Evolutionary conservation across 2,329 filamentous ascomycete genomes (phyloP).

Genomic region (Cercospora nicotianae): DNA sequence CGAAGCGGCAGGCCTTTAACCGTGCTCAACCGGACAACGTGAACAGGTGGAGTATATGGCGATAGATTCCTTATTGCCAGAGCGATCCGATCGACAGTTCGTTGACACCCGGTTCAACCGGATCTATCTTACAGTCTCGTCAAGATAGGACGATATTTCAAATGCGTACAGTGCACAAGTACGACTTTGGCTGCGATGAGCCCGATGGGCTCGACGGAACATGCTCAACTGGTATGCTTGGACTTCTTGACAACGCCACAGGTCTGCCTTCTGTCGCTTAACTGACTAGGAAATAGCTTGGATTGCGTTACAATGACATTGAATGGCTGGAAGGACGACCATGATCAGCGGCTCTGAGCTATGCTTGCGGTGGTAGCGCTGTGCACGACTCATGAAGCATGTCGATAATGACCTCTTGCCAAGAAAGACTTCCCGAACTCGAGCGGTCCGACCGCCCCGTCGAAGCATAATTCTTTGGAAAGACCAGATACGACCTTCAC

Average conservation of each 20-base stretch:
- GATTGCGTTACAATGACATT: neutral
- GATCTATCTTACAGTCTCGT: neutral
- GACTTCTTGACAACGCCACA: neutral
- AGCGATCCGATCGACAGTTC: neutral
- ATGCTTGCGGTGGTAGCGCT: neutral
- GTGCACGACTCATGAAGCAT: neutral
- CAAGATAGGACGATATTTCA: neutral
- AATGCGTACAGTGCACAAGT: neutral
- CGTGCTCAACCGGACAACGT: neutral
- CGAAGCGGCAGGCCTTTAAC: neutral
- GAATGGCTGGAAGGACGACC: neutral
- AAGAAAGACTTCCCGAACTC: neutral
- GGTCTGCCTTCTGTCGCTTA: neutral
- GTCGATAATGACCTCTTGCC: neutral
- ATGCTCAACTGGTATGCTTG: neutral
- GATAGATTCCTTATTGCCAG: neutral
- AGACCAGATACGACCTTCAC: neutral
- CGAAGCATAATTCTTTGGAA: neutral
- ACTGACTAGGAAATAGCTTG: neutral
- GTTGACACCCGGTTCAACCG: neutral
- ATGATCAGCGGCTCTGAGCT: neutral
- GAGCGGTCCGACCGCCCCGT: neutral
- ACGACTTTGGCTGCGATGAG: neutral
- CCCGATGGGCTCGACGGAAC: neutral
- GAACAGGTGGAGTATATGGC: neutral